Evolutionary conservation across 2,329 filamentous ascomycete species (phyloP).

Genomic region (Fusarium sp.): DNA sequence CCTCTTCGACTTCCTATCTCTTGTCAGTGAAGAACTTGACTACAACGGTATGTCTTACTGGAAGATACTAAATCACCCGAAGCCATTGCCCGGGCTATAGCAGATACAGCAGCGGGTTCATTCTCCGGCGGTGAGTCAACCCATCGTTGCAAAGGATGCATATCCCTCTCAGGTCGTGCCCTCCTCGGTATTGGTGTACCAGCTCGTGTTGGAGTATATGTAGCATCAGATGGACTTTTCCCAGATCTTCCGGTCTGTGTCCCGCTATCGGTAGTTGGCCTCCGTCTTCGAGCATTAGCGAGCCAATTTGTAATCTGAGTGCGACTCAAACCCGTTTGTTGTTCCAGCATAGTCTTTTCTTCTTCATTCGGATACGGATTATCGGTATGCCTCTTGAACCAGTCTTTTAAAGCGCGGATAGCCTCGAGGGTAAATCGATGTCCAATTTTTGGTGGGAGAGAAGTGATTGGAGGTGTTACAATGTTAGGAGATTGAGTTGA

Average conservation of each 20-base stretch:
- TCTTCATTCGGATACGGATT: slow-evolving; percentile 87
- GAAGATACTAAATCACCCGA: slow-evolving; percentile 13
- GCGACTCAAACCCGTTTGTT: slow-evolving; percentile 78
- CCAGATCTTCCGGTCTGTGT: not conserved
- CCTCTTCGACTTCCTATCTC: slow-evolving; percentile 17
- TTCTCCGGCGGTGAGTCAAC: slow-evolving; percentile 49
- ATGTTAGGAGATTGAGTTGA: not conserved
- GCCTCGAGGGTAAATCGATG: slow-evolving; percentile 27
- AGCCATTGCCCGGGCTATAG: slow-evolving; percentile 46
- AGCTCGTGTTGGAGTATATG: slow-evolving; percentile 65
- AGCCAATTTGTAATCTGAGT: slow-evolving; percentile 90
- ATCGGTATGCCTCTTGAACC: slow-evolving; percentile 78
- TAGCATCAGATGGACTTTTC: not conserved
- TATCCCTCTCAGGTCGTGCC: slow-evolving; percentile 43
- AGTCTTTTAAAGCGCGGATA: slow-evolving; percentile 72
- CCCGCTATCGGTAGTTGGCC: slow-evolving; percentile 65
- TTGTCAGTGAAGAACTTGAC: slow-evolving; percentile 53
- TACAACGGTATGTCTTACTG: slow-evolving; percentile 46
- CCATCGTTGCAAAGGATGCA: slow-evolving; percentile 48
- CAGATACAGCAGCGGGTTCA: slow-evolving; percentile 47
- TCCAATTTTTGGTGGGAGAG: slow-evolving; percentile 20
- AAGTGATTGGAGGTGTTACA: not conserved
- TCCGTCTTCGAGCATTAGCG: slow-evolving; percentile 82
- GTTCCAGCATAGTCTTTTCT: slow-evolving; percentile 79
- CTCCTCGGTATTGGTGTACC: slow-evolving; percentile 45